Evolutionary conservation across 768 basidiomycete genomes (phyloP).

Genomic region (Podaxis pistillaris): DNA sequence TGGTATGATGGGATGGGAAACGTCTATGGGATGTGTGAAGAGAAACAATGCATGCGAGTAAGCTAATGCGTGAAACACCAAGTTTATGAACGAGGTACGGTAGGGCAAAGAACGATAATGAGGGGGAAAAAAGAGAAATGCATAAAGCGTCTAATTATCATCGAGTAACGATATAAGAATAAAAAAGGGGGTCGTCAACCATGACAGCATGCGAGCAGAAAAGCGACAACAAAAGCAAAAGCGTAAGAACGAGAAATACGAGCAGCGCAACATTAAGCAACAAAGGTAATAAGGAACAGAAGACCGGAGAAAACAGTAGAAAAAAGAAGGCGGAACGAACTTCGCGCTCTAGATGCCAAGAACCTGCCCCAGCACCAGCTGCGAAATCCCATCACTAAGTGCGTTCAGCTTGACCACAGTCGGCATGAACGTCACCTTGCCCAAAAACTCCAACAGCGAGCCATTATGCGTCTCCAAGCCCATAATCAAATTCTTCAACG

Average conservation of each 20-base stretch:
- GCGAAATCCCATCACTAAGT: conserved; percentile 37
- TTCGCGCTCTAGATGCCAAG: conserved; percentile 17
- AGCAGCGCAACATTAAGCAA: conserved; percentile 6
- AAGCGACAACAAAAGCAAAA: background rate
- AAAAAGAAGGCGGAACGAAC: background rate
- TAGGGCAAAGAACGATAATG: background rate
- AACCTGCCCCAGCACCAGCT: conserved; percentile 35
- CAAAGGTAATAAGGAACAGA: background rate
- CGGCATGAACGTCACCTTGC: conserved; percentile 29
- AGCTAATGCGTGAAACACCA: background rate
- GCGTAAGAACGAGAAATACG: background rate
- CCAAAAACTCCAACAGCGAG: conserved; percentile 28
- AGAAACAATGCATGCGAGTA: background rate
- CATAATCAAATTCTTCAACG: conserved; percentile 24
- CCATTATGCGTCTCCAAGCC: conserved; percentile 19
- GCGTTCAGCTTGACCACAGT: conserved; percentile 37
- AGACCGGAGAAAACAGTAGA: conserved; percentile 10
- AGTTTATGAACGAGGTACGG: background rate
- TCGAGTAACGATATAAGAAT: conserved; percentile 8
- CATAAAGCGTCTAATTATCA: conserved; percentile 4
- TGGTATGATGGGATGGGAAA: background rate
- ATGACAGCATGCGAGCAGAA: conserved; percentile 9
- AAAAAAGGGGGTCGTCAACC: conserved; percentile 1
- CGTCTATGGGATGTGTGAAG: conserved; percentile 1
- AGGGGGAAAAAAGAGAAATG: background rate